Base-by-base conservation (phyloP, 768 basidiomycete genomes). In the Kwoniella shandongensis region DNA sequence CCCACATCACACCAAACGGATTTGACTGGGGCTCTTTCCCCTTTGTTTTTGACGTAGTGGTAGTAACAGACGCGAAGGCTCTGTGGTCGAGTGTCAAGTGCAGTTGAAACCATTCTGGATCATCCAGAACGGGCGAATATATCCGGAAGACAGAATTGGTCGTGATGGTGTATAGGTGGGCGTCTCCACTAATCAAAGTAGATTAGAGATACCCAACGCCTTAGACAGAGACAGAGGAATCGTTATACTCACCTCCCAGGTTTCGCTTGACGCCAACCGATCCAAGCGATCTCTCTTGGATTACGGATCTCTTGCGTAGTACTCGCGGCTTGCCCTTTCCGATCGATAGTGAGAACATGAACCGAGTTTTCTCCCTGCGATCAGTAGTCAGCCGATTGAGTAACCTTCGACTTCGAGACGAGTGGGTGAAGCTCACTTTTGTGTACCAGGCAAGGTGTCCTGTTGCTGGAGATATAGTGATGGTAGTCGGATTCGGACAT, bases 61-160 rank as follows among this genome's bases (percentile, higher is more conserved):
- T 79, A 54, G 32, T 78, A 76, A 58, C 79, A 76, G 53, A 82
- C 15, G 84, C 66, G 32, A 87, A 83, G n/a, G 85, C 83, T 63
- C 81, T 84, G 7, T 85, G 74, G 70, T 92, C 89, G 44, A 93
- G 72, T 2, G 88, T 82, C 6, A 86, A 83, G 69, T 91, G 90
- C 4, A 96, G 82, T 74, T 94, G 92, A 38, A 96, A 81, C 70
- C 84, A 83, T 61, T 85, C 84, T 12, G 91, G 90, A 15, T 86
- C 84, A 73, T 96, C 92, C 42, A 96, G 78, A 12, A 96, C 89
- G 4, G 92, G 89, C 30, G 88, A 79, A 75, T 89, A 93, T 67
- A 96, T 84, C 22, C 92, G 85, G 32, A 94, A 74, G 4, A 86
- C 87, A 0, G 88, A 83, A 66, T 92, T 88, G 23, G 84, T 83